Percentiles rank a stretch among this genome's conserved stretches.
Conservation (phyloP, 1,284 basidiomycete genomes). For the Hortiboletus rubellus region DNA sequence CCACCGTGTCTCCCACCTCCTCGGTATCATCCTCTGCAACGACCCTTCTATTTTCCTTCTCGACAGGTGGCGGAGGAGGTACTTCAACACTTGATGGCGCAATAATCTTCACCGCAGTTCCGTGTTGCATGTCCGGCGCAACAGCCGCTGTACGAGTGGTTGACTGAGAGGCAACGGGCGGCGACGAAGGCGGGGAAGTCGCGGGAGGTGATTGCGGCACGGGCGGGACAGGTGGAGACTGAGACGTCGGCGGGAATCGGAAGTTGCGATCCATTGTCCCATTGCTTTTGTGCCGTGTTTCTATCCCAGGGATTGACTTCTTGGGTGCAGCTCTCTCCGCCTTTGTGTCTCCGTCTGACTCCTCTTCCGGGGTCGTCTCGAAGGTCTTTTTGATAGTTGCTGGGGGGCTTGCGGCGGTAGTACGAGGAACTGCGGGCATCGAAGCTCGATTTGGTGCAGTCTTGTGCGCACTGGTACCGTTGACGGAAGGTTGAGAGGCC, state of each 20-base stretch:
- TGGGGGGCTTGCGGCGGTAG: constrained; percentile 23
- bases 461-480: constrained; percentile 40
- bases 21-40: constrained; percentile 50
- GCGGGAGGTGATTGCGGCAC: background rate
- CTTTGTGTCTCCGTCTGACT: constrained; percentile 32
- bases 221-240: constrained; percentile 26
- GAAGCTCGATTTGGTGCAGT: constrained; percentile 33
- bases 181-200: constrained; percentile 18
- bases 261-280: constrained; percentile 80
- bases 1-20: constrained; percentile 72
- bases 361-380: constrained; percentile 55
- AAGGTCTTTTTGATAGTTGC: constrained; percentile 29
- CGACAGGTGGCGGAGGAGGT: constrained; percentile 72
- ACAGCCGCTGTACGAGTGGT: background rate
- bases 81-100: constrained; percentile 70
- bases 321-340: constrained; percentile 3
- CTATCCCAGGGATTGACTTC: constrained; percentile 13
- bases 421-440: constrained; percentile 20
- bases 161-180: constrained; percentile 14
- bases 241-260: constrained; percentile 57
- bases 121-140: constrained; percentile 19
- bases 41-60: constrained; percentile 56
- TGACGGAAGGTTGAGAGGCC: constrained; percentile 46
- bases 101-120: constrained; percentile 39
- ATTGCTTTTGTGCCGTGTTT: constrained; percentile 44